Evolutionary conservation across 495 filamentous ascomycete genomes (phyloP).

Genomic region (Evernia prunastri): DNA sequence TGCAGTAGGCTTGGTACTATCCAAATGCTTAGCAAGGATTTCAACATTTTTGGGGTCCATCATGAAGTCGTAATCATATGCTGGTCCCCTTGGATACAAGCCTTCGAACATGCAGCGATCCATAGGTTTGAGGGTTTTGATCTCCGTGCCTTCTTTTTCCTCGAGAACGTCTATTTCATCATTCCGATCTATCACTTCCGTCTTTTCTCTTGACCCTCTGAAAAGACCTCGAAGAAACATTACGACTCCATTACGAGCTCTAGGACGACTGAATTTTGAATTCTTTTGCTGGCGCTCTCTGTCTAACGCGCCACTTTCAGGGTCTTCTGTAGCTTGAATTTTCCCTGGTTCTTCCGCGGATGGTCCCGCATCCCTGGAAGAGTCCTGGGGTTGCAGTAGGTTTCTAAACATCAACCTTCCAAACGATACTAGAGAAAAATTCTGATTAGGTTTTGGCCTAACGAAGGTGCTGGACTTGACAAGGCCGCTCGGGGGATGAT

Average conservation of each 20-base stretch:
- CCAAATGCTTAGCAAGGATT: background rate
- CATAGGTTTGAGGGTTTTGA: background rate
- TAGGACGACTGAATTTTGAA: background rate
- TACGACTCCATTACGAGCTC: background rate
- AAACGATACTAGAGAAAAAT: background rate
- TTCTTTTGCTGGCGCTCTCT: background rate
- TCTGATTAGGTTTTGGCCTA: background rate
- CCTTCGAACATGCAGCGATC: constrained; percentile 9
- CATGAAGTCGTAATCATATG: background rate
- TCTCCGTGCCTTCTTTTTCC: background rate
- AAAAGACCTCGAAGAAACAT: background rate
- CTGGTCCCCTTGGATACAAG: constrained; percentile 9
- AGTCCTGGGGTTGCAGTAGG: background rate
- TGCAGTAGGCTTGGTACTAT: background rate
- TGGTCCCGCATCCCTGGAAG: background rate
- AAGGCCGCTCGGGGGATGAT: background rate
- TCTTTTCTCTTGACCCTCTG: background rate
- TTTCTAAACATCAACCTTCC: background rate
- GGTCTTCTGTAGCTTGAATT: background rate
- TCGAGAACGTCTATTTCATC: background rate
- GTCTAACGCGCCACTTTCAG: background rate
- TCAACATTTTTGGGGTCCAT: constrained; percentile 1
- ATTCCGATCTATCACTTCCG: background rate
- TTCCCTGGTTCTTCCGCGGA: background rate
- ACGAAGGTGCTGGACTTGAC: background rate